Percentiles rank a stretch among this genome's conserved stretches.
phyloP scores from a whole-genome alignment of 352 stramenopile species.

The Globisporangium cystogenes region DNA sequence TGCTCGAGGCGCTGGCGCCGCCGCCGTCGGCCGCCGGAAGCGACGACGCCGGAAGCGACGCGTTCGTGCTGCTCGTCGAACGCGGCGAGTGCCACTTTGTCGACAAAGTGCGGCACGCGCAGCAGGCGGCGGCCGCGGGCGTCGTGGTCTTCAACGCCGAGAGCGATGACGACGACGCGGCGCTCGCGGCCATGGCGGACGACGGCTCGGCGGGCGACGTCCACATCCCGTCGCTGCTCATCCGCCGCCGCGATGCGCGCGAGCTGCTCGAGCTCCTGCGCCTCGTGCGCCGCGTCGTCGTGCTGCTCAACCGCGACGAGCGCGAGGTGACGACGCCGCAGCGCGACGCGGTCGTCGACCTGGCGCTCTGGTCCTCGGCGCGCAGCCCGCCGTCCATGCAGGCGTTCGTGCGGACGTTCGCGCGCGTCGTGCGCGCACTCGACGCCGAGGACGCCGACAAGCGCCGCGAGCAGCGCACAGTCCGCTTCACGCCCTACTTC shows the following conservation, averaged over 20 bases:
- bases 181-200: conserved; percentile 5
- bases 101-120: conserved; percentile 38
- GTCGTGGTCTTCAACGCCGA: conserved; percentile 5
- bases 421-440: conserved; percentile 1
- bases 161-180: not conserved
- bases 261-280: conserved; percentile 15
- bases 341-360: conserved; percentile 14
- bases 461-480: not conserved
- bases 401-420: conserved; percentile 17
- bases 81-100: conserved; percentile 35
- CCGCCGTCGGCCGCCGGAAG: no score
- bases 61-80: conserved; percentile 8
- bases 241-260: conserved; percentile 15
- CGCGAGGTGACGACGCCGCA: conserved; percentile 1
- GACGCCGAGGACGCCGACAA: not conserved
- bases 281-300: conserved; percentile 9
- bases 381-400: conserved; percentile 15
- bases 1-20: no score
- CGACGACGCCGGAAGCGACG: no score
- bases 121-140: not conserved
- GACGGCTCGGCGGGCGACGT: conserved; percentile 21
- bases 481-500: conserved; percentile 2
- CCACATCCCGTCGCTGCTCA: conserved; percentile 21
- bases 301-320: conserved; percentile 5
- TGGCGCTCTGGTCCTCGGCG: conserved; percentile 26